Conservation (phyloP, 164 flowering plant species). For the Piper longum region DNA sequence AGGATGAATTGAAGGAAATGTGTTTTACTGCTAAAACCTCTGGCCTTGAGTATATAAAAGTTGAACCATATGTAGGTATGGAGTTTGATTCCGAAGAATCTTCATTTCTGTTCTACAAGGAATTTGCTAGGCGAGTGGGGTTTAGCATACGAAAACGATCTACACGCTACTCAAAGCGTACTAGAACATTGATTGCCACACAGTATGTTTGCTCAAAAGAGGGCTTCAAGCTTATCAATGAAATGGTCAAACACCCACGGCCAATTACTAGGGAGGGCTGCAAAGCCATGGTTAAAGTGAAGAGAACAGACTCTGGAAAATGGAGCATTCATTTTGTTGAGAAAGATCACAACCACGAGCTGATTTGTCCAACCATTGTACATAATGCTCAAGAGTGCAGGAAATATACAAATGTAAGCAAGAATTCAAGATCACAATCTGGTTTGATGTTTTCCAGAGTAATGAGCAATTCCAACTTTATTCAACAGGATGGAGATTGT, state of each 20-base stretch:
- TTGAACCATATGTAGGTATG: conserved; percentile 59
- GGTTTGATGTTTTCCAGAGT: background rate
- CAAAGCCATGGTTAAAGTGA: conserved; percentile 53
- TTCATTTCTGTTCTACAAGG: conserved; percentile 50
- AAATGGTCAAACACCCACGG: conserved; percentile 3
- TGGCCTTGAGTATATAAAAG: conserved; percentile 1
- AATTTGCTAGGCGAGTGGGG: conserved; percentile 52
- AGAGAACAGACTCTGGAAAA: conserved; percentile 31
- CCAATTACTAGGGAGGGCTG: conserved; percentile 30
- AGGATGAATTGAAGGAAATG: background rate
- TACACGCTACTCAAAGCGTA: conserved; percentile 29
- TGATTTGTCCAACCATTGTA: conserved; percentile 41
- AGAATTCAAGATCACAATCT: background rate
- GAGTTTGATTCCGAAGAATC: conserved; percentile 59
- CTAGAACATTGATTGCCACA: conserved; percentile 22
- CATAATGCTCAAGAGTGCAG: conserved; percentile 35
- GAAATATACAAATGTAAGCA: background rate
- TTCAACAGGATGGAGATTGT: background rate
- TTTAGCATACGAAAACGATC: conserved; percentile 41
- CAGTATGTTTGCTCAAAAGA: conserved; percentile 54
- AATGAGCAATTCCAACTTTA: conserved; percentile 1
- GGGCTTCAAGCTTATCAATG: conserved; percentile 31
- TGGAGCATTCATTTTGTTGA: conserved; percentile 61
- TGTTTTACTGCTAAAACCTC: background rate
- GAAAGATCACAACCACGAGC: conserved; percentile 62